A percentile compares a stretch with the other conserved stretches of the same genome.
Evolutionary conservation across 352 stramenopile genomes (phyloP).

Genomic region (Phytopythium aichiense): DNA sequence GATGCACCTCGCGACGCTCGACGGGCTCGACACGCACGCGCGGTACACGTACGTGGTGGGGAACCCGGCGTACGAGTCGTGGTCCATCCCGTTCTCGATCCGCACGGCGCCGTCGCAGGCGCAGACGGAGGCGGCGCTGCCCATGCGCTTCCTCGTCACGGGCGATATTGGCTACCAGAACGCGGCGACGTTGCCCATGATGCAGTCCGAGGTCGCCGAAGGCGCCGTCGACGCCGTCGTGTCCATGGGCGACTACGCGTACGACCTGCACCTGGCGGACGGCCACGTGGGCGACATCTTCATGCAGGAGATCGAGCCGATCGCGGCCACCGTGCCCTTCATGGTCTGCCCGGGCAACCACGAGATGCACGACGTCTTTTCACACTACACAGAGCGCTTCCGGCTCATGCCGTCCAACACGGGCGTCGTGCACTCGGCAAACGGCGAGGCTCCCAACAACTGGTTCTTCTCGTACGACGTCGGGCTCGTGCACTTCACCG

Average conservation of each 20-base stretch:
- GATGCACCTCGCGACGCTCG: constrained; percentile 67
- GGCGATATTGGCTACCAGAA: constrained; percentile 90
- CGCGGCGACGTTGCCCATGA: constrained; percentile 83
- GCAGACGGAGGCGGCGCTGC: constrained; percentile 22
- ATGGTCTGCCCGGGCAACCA: constrained; percentile 92
- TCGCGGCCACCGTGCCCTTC: constrained; percentile 79
- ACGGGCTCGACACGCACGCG: constrained; percentile 52
- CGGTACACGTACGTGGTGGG: constrained; percentile 85
- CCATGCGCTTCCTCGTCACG: constrained; percentile 73
- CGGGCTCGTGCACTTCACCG: constrained; percentile 83
- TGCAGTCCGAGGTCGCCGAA: constrained; percentile 80
- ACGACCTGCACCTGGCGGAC: constrained; percentile 79
- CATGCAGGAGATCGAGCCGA: constrained; percentile 88
- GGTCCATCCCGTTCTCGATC: constrained; percentile 75
- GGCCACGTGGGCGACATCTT: constrained; percentile 87
- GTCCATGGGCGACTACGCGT: constrained; percentile 88
- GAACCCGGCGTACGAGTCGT: constrained; percentile 62
- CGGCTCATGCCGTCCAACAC: constrained; percentile 79
- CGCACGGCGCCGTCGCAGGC: constrained; percentile 53
- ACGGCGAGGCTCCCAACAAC: constrained; percentile 76
- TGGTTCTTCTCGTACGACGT: constrained; percentile 89
- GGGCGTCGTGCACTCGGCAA: constrained; percentile 42
- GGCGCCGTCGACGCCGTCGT: constrained; percentile 75
- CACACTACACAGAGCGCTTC: constrained; percentile 86
- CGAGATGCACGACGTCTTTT: constrained; percentile 82